Evolutionary conservation across 768 basidiomycete species (phyloP).

Genomic region (Artomyces pyxidatus): DNA sequence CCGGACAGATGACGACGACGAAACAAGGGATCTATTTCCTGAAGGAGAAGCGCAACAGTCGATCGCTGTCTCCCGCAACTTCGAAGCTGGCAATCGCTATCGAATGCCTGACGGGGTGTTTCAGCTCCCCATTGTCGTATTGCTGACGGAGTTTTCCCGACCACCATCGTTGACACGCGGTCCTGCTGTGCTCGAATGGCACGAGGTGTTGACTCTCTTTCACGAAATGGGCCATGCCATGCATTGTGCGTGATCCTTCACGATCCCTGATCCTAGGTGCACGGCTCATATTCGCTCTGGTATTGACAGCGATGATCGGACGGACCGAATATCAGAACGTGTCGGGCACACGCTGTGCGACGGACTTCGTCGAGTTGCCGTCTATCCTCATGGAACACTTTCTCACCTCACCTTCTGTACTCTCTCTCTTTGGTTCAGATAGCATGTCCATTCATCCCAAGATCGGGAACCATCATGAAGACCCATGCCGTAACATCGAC

Average conservation of each 20-base stretch:
- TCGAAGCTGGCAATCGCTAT: slow-evolving; percentile 57
- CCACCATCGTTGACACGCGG: slow-evolving; percentile 47
- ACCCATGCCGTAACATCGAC: slow-evolving; percentile 79
- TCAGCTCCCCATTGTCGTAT: slow-evolving; percentile 87
- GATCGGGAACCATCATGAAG: slow-evolving; percentile 58
- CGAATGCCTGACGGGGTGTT: slow-evolving; percentile 58
- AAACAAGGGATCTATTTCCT: slow-evolving; percentile 45
- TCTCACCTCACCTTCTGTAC: slow-evolving; percentile 73
- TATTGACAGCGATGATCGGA: slow-evolving; percentile 89
- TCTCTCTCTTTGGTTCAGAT: slow-evolving; percentile 68
- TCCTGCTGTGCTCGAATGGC: slow-evolving; percentile 78
- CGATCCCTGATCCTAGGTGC: slow-evolving; percentile 1
- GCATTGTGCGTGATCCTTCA: slow-evolving; percentile 70
- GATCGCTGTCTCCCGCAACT: slow-evolving; percentile 41
- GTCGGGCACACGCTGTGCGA: slow-evolving; percentile 93
- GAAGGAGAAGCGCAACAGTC: slow-evolving; percentile 29
- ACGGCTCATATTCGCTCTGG: neutral
- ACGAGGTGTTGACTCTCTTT: slow-evolving; percentile 89
- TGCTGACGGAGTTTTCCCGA: slow-evolving; percentile 79
- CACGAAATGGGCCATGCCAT: slow-evolving; percentile 99
- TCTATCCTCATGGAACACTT: slow-evolving; percentile 99
- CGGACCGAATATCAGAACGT: slow-evolving; percentile 97
- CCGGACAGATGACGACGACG: slow-evolving; percentile 87
- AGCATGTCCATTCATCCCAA: slow-evolving; percentile 34
- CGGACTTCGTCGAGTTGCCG: slow-evolving; percentile 96